Evolutionary conservation across 2,329 filamentous ascomycete species (phyloP), one percentile per base, ranked within the genome.

Genomic region (Magnaporthiopsis poae): DNA sequence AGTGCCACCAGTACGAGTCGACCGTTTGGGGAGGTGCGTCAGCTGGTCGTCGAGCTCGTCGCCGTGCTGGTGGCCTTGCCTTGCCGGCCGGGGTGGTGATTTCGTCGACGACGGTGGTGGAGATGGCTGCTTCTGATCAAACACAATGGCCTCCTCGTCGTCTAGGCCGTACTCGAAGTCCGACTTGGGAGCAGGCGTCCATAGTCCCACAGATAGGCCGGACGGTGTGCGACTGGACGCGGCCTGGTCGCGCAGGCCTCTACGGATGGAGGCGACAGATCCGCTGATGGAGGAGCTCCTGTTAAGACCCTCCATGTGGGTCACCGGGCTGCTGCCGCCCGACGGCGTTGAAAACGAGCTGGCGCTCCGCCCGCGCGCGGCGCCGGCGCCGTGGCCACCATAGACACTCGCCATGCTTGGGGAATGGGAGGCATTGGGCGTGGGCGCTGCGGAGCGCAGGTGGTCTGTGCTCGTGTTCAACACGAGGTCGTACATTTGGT

Each of bases 391-490:
- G 12, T 18, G 31, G 31, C 63, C 63, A n/a, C 56, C 56, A 27
- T 61, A 65, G 31, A 65, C 36, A 33, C 59, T 46, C 2, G 59
- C 64, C 35, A 62, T 33, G 11, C 46, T 33, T 13, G 65, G 29
- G 1, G 64, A 62, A 11, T 60, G 21, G 9, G 33, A 60, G 31
- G 33, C 18, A 27, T 33, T 63, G 4, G 65, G 39, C 1, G 36
- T 31, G 31, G 61, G 25, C 25, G 56, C 4, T 3, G 74, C 69
- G 1, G 82, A 79, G 7, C 86, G 83, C 2, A 94, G 78, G 72
- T 95, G 90, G 39, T 93, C 90, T 0, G 87, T 88, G 66, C 86
- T 91, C 36, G 89, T 89, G n/a, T 89, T 83, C 18, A 93, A 76
- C 69, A 86, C 87, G 71, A 94, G 85, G 68, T 93, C 90, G 73